These are phyloP conservation scores for Hygrocybe punicea DNA, from an alignment of 768 basidiomycete genomes.

Conservation along the genomic window DNA sequence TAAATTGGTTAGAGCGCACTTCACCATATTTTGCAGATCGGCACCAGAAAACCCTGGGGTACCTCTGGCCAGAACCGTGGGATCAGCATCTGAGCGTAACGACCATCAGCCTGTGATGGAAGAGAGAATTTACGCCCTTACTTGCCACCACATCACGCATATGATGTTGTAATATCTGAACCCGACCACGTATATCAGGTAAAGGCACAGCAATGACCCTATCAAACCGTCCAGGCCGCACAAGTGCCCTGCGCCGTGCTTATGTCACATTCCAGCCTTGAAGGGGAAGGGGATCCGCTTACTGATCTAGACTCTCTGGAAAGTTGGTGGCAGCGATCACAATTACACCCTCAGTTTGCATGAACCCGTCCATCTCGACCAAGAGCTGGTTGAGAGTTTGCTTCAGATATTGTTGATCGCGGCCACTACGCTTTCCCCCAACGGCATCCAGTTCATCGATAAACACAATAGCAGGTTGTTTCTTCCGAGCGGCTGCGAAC, in stretches of 20 bases:
- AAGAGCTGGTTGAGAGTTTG: conserved; percentile 95
- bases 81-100: conserved; percentile 63
- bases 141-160: conserved; percentile 73
- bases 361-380: conserved; percentile 97
- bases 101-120: conserved; percentile 11
- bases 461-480: conserved; percentile 96
- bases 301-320: conserved; percentile 90
- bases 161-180: conserved; percentile 91
- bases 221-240: conserved; percentile 96
- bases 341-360: conserved; percentile 89
- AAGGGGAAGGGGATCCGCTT: conserved; percentile 27
- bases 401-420: conserved; percentile 87
- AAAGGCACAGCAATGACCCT: conserved; percentile 87
- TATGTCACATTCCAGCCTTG: not conserved
- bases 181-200: conserved; percentile 90
- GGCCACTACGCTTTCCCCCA: conserved; percentile 79
- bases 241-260: conserved; percentile 63
- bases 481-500: conserved; percentile 90
- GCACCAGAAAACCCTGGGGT: conserved; percentile 97
- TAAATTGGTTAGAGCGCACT: conserved; percentile 48
- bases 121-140: conserved; percentile 40
- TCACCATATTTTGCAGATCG: conserved; percentile 95
- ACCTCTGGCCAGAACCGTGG: conserved; percentile 85
- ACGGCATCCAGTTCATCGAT: conserved; percentile 96
- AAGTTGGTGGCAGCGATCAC: conserved; percentile 98